Evolutionary conservation across 2,329 filamentous ascomycete species (phyloP), one percentile per base, ranked within the genome.

Genomic region (Trichoderma koningii): DNA sequence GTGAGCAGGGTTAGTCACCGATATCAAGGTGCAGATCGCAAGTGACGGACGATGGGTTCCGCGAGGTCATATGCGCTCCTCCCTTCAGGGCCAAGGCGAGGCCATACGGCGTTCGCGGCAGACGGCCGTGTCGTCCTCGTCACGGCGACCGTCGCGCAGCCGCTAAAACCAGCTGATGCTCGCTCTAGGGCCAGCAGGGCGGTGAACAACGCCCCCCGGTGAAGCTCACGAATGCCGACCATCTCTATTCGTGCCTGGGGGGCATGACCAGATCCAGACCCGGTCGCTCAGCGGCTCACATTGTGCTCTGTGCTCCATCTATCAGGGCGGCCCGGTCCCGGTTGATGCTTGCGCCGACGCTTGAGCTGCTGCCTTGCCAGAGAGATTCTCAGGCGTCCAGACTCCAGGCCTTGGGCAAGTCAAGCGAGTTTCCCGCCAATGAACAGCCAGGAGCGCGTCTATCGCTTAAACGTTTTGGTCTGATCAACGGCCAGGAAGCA

Each of bases 381-480:
- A 41, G 42, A 48, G 44, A 48, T 50, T 50, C 21, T 52, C 61
- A 34, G 51, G 28, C 53, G 51, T 52, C 44, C 23, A 42, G 17
- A 21, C 21, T 52, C 44, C 30, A 34, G 30, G 10, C 9, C 30
- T 12, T 34, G 30, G 10, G 2, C 9, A 9, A 34, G 30, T 50
- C 48, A 52, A 62, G 34, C 63, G 34, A 14, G 23, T 55, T 48
- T 26, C 28, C 55, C 41, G 44, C 63, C 48, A 59, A 47, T 51
- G 38, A 53, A 55, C 59, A 45, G 41, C 55, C 41, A 45, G 63
- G 42, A 60, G 55, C 63, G 48, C 63, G 63, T 21, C 48, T 65
- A 55, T 65, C 63, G 63, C 63, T 60, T 65, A 60, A 65, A 34
- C 9, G 26, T 28, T 10, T 50, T 50, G 26, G 50, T 23, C 41